These are phyloP conservation scores for Calcarisporium arbuscula DNA, from an alignment of 2,329 filamentous ascomycete species.

Conservation along the genomic window DNA sequence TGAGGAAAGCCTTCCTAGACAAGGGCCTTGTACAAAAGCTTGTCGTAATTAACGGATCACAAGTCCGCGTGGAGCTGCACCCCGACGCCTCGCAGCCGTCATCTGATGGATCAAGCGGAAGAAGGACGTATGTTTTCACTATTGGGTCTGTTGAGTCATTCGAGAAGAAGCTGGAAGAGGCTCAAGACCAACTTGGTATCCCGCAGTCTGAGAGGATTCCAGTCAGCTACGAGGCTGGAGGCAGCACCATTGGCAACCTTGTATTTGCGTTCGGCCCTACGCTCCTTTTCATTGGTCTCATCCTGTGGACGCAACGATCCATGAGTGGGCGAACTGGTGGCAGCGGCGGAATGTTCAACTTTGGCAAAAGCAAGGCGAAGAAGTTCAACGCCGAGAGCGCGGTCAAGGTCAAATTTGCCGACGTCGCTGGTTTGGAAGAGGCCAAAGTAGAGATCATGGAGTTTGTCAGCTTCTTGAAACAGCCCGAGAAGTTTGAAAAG, in stretches of 20 bases:
- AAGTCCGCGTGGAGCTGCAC: constrained; percentile 75
- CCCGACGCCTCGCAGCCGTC: constrained; percentile 57
- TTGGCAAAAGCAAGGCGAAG: constrained; percentile 92
- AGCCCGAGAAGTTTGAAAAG: constrained; percentile 85
- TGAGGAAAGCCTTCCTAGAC: constrained; percentile 86
- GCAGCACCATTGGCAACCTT: constrained; percentile 66
- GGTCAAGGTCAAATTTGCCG: constrained; percentile 92
- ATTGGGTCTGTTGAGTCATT: constrained; percentile 94
- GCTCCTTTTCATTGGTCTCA: constrained; percentile 73
- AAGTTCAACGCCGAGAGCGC: constrained; percentile 96
- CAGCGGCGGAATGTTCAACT: constrained; percentile 87
- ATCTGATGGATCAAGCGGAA: constrained; percentile 19
- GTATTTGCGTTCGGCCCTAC: constrained; percentile 79
- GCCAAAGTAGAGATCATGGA: constrained; percentile 99
- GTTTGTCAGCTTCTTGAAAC: constrained; percentile 94
- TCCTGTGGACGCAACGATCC: constrained; percentile 73
- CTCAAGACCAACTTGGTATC: constrained; percentile 81
- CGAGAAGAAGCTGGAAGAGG: constrained; percentile 79
- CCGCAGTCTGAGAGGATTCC: constrained; percentile 85
- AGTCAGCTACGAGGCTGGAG: constrained; percentile 77
- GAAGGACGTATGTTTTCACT: constrained; percentile 71
- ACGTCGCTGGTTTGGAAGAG: constrained; percentile 97
- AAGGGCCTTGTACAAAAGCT: constrained; percentile 95
- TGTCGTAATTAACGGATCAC: constrained; percentile 64
- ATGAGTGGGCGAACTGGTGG: constrained; percentile 60